Percentiles rank a stretch among this genome's conserved stretches.
phyloP scores from a whole-genome alignment of 257 asterid genomes.

The Knoxia roxburghii region DNA sequence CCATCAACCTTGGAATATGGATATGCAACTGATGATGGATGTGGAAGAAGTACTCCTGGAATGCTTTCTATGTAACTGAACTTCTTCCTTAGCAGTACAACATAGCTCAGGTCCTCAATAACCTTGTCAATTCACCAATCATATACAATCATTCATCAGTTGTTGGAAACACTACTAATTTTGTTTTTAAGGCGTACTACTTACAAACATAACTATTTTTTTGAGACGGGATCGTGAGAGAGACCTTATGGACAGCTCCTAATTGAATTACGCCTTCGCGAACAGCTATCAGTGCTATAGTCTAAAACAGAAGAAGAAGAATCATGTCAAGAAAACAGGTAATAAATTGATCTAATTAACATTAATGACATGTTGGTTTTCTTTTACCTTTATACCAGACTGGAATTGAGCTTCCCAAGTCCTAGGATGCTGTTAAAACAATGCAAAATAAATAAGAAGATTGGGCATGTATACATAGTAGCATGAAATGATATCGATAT shows the following conservation, averaged over 20 bases:
- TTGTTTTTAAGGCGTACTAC: no score
- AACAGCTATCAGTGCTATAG: conserved; percentile 95
- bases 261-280: conserved; percentile 96
- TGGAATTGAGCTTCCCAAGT: conserved; percentile 99
- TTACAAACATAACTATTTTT: no score
- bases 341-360: neutral
- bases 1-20: conserved; percentile 45
- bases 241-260: conserved; percentile 89
- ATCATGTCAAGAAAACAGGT: neutral
- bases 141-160: neutral
- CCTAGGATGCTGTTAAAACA: conserved; percentile 72
- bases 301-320: conserved; percentile 33
- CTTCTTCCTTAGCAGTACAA: conserved; percentile 83
- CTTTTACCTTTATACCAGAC: conserved; percentile 81
- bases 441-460: neutral
- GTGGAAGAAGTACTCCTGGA: conserved; percentile 90
- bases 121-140: conserved; percentile 39
- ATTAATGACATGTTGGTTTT: neutral
- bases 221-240: conserved; percentile 1
- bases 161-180: neutral
- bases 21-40: conserved; percentile 76
- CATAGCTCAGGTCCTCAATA: conserved; percentile 86
- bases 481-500: conserved; percentile 11
- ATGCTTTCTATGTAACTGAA: conserved; percentile 89
- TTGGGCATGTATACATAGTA: neutral